These are phyloP conservation scores for Articulospora tetracladia DNA, from an alignment of 495 filamentous ascomycete species.

Conservation along the genomic window DNA sequence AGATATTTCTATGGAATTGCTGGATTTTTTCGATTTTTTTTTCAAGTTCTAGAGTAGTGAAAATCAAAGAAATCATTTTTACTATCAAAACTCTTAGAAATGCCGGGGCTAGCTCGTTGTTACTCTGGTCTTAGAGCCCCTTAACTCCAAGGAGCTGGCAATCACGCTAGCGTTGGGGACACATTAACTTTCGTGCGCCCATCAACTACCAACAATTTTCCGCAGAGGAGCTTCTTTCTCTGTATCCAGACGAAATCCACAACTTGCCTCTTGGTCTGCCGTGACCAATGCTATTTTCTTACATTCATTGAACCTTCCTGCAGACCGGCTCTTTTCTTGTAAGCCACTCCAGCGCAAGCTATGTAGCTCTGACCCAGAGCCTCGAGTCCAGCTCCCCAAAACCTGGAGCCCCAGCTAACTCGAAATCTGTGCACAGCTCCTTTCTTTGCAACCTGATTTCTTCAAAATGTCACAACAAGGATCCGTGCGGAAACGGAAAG, in stretches of 20 bases:
- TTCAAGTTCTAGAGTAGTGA: no score
- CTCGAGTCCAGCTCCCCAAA: not conserved
- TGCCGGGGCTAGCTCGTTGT: no score
- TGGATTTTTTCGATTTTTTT: no score
- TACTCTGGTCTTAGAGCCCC: no score
- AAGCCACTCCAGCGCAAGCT: not conserved
- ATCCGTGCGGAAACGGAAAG: conserved; percentile 51
- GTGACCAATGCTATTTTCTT: conserved; percentile 24
- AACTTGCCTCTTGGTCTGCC: conserved; percentile 24
- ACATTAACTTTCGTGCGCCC: not conserved
- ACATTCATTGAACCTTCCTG: conserved; percentile 13
- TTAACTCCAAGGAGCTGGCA: not conserved
- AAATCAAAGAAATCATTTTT: no score
- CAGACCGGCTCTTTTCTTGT: conserved; percentile 5
- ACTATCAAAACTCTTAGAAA: no score
- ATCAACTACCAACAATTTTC: not conserved
- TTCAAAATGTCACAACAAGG: conserved; percentile 28
- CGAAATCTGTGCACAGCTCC: not conserved
- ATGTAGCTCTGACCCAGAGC: not conserved
- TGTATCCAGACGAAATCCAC: not conserved
- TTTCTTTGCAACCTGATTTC: conserved; percentile 1
- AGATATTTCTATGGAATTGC: no score
- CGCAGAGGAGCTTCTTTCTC: not conserved
- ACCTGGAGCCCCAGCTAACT: conserved; percentile 13
- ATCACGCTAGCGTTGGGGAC: not conserved